Conservation (phyloP, 2,329 filamentous ascomycete genomes). For the Alternaria ethzedia region DNA sequence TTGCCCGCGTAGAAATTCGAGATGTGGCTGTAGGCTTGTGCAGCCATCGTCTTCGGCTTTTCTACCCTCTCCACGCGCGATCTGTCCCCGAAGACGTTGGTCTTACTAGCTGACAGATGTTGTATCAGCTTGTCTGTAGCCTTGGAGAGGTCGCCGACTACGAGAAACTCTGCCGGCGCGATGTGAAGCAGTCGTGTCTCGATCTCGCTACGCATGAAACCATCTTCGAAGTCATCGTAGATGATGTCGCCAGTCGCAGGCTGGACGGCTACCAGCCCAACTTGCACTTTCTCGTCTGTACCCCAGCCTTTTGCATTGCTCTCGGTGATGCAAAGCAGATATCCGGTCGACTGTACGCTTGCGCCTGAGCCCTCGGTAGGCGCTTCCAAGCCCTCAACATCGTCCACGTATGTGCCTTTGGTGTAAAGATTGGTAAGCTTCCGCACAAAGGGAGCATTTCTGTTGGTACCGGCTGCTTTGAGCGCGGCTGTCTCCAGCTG, state of each 20-base stretch:
- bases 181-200: conserved; percentile 96
- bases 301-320: conserved; percentile 77
- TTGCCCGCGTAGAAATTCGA: conserved; percentile 91
- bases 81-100: conserved; percentile 89
- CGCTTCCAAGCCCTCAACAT: conserved; percentile 77
- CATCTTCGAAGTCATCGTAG: conserved; percentile 94
- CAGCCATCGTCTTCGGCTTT: conserved; percentile 80
- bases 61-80: conserved; percentile 82
- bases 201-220: conserved; percentile 95
- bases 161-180: conserved; percentile 91
- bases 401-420: conserved; percentile 96
- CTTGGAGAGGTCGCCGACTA: conserved; percentile 88
- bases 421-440: conserved; percentile 97
- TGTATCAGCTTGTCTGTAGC: conserved; percentile 91
- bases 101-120: conserved; percentile 85
- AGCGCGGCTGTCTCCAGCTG: conserved; percentile 94
- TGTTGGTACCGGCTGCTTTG: conserved; percentile 94
- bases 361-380: conserved; percentile 58
- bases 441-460: conserved; percentile 87
- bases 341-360: conserved; percentile 71
- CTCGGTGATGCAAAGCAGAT: conserved; percentile 91
- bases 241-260: conserved; percentile 95
- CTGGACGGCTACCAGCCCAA: conserved; percentile 92
- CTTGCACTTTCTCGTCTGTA: conserved; percentile 90
- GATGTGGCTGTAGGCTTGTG: conserved; percentile 86